Evolutionary conservation across 495 filamentous ascomycete species (phyloP).

Genomic region (Podospora pseudocomata): DNA sequence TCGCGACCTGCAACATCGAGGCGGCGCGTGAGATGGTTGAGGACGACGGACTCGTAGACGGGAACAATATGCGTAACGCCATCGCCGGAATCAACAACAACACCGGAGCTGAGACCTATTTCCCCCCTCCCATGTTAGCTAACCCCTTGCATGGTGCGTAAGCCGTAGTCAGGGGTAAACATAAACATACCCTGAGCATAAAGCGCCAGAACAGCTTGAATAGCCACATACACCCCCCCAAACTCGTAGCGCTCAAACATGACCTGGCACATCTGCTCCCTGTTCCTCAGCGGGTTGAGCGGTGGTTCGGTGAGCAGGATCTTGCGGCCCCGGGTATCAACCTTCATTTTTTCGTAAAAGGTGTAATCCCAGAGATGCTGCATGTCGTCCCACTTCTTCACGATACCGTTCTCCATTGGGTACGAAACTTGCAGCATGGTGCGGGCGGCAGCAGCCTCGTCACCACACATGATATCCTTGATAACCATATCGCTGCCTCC

Average conservation of each 20-base stretch:
- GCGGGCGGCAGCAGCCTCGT: constrained; percentile 92
- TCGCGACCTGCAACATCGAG: constrained; percentile 96
- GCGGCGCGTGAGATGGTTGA: constrained; percentile 91
- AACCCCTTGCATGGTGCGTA: not conserved
- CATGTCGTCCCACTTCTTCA: constrained; percentile 99
- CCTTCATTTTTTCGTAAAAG: constrained; percentile 91
- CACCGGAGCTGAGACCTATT: constrained; percentile 86
- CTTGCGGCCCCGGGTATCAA: constrained; percentile 88
- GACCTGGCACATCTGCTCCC: constrained; percentile 95
- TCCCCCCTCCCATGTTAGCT: not conserved
- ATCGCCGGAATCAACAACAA: constrained; percentile 96
- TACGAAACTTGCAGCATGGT: constrained; percentile 98
- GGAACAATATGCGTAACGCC: constrained; percentile 98
- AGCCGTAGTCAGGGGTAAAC: not conserved
- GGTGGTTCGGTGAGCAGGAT: constrained; percentile 98
- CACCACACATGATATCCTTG: constrained; percentile 99
- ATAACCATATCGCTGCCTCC: constrained; percentile 59
- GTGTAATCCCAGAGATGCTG: constrained; percentile 99
- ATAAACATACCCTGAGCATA: constrained; percentile 80
- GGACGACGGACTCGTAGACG: constrained; percentile 93
- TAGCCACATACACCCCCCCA: constrained; percentile 96
- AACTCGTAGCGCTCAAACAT: constrained; percentile 98
- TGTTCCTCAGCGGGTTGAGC: constrained; percentile 93
- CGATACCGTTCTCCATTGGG: constrained; percentile 99
- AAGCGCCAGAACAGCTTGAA: constrained; percentile 93